Conservation (phyloP, 2,329 filamentous ascomycete genomes). For the Ophiostoma tasmaniense region DNA sequence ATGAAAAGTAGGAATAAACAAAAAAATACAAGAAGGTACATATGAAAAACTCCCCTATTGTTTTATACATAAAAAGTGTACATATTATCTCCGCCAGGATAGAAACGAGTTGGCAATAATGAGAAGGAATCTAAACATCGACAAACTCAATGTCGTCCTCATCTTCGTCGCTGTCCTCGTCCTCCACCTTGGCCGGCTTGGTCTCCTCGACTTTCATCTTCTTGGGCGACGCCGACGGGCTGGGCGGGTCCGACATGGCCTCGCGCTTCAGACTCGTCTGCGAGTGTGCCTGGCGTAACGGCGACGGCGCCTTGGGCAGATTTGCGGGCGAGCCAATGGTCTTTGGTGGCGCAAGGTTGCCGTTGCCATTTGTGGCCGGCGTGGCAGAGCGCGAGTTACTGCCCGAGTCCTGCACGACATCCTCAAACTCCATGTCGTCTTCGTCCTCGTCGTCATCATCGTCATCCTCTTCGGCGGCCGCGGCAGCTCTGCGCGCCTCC, state of each 20-base stretch:
- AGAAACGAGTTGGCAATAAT: no score
- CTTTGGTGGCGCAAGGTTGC: slow-evolving; percentile 3
- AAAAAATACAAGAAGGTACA: not conserved
- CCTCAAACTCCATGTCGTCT: slow-evolving; percentile 41
- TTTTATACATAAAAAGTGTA: not conserved
- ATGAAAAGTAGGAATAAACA: not conserved
- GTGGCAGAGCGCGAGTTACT: slow-evolving; percentile 27
- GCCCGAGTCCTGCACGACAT: slow-evolving; percentile 33
- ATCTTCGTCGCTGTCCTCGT: slow-evolving; percentile 42
- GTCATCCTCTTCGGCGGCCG: slow-evolving; percentile 39
- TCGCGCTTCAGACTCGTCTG: slow-evolving; percentile 30
- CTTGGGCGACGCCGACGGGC: slow-evolving; percentile 39
- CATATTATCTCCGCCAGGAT: not conserved
- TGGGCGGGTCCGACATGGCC: slow-evolving; percentile 23
- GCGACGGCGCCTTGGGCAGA: slow-evolving; percentile 23
- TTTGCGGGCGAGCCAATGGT: not conserved
- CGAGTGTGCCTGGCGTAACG: slow-evolving; percentile 24
- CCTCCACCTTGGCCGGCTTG: slow-evolving; percentile 27
- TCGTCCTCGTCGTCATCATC: slow-evolving; percentile 33
- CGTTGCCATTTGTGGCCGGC: slow-evolving; percentile 19
- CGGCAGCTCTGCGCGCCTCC: slow-evolving; percentile 43
- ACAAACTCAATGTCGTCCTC: slow-evolving; percentile 51
- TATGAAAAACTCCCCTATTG: not conserved
- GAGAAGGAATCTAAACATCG: slow-evolving; percentile 36
- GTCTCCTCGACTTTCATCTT: slow-evolving; percentile 49